phyloP scores from a whole-genome alignment of 2,329 filamentous ascomycete genomes.

The Aspergillus cejpii region DNA sequence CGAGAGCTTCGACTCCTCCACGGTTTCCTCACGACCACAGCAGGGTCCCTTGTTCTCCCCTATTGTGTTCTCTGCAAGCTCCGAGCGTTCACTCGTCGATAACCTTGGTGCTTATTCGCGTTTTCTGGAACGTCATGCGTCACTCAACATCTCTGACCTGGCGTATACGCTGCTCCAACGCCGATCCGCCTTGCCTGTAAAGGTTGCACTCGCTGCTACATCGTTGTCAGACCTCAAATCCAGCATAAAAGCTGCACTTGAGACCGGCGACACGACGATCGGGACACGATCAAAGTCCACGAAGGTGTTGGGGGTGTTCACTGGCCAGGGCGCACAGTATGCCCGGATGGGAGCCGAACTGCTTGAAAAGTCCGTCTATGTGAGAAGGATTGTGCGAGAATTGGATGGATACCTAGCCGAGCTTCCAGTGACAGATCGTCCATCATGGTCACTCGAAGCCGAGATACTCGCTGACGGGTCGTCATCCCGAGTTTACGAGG shows the following conservation, averaged over 20 bases:
- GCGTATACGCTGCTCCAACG: constrained; percentile 5
- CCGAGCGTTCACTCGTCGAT: neutral
- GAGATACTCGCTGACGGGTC: constrained; percentile 15
- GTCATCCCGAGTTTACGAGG: constrained; percentile 17
- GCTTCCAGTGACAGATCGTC: constrained; percentile 16
- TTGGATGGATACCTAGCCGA: constrained; percentile 17
- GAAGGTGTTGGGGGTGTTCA: neutral
- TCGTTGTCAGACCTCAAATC: too few species aligned
- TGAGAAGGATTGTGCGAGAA: constrained; percentile 9
- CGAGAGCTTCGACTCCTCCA: neutral
- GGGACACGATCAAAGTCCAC: too few species aligned
- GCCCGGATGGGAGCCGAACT: constrained; percentile 4
- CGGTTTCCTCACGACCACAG: constrained; percentile 19
- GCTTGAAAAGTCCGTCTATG: neutral
- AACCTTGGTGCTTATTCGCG: too few species aligned
- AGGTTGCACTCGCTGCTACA: too few species aligned
- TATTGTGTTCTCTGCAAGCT: neutral
- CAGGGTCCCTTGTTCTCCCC: neutral
- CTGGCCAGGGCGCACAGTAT: constrained; percentile 7
- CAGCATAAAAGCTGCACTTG: too few species aligned
- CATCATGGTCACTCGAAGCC: constrained; percentile 17
- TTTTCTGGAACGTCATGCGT: neutral
- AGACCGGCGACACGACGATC: too few species aligned
- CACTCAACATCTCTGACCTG: neutral
- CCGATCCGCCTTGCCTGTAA: too few species aligned